Base-by-base conservation (phyloP, 2,329 filamentous ascomycete species). In the Ophiocordyceps sinensis region DNA sequence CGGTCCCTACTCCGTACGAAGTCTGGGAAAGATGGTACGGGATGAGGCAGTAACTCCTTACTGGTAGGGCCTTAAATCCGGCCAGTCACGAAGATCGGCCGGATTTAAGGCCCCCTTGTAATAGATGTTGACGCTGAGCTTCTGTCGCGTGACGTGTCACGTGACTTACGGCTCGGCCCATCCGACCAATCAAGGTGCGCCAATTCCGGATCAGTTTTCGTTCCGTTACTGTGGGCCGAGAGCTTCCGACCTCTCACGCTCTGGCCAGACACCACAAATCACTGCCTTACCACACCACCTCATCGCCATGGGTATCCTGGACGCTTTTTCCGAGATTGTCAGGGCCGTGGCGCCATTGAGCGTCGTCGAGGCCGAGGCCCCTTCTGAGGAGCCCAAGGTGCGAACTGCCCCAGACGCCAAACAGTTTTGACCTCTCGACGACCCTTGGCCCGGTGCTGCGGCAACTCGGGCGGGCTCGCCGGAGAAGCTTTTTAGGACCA, bases 321-420 rank as follows among this genome's bases (percentile, higher is more conserved):
- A 79, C 62, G 64, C 70, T 51, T 70, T 78, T 55, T 69, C 67
- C 56, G 77, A 80, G 58, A 65, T 81, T 58, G 64, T 78, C 56
- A 74, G 79, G 64, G 75, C 75, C 47, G 75, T 72, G 51, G 68
- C 71, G 65, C 77, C 77, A 59, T 81, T 77, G 77, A 68, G 66
- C 59, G 70, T 70, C 50, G 75, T 69, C 51, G 72, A 80, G 61
- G 77, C 77, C 51, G 77, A 81, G 65, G 75, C 76, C 71, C 68
- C 77, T 70, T 66, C 78, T 70, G 67, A 77, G 76, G 67, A 75
- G 67, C 63, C 70, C 71, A 60, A 70, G 69, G 68, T 71, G 65
- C 55, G 63, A 49, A 39, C 23, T 26, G 23, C 23, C 23, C 23
- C 23, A 7, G 23, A 26, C 23, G 23, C 23, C 23, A 26, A 26